These are phyloP conservation scores for Moesziomyces parantarcticus DNA, from an alignment of 1,284 basidiomycete species.

Conservation along the genomic window DNA sequence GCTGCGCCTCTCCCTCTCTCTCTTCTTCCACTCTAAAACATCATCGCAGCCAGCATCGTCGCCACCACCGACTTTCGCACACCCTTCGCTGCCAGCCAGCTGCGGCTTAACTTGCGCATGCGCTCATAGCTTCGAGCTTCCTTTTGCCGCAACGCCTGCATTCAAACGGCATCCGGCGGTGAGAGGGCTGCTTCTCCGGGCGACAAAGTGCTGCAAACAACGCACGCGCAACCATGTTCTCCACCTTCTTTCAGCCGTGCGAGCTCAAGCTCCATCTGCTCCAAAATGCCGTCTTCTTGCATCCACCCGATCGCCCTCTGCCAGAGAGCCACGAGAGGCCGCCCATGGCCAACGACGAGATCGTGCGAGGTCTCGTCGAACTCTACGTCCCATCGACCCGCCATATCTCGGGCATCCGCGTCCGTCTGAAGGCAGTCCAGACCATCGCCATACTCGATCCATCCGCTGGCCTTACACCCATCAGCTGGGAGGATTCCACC, in stretches of 20 bases:
- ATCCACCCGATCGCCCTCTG: conserved; percentile 58
- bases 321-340: conserved; percentile 55
- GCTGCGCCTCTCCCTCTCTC: too few relatives aligned
- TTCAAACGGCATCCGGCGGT: too few relatives aligned
- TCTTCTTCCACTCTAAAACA: too few relatives aligned
- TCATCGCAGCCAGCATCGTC: too few relatives aligned
- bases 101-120: too few relatives aligned
- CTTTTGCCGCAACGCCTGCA: too few relatives aligned
- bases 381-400: conserved; percentile 62
- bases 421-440: conserved; percentile 62
- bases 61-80: not conserved
- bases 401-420: conserved; percentile 63
- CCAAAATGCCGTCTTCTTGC: conserved; percentile 63
- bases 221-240: conserved; percentile 42
- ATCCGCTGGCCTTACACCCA: conserved; percentile 47
- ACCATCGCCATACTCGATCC: conserved; percentile 64
- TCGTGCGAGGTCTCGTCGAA: conserved; percentile 65
- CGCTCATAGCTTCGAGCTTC: not conserved
- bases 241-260: conserved; percentile 61
- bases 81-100: not conserved
- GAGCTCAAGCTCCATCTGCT: conserved; percentile 65
- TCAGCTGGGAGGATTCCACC: conserved; percentile 64
- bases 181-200: too few relatives aligned
- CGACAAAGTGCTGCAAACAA: not conserved
- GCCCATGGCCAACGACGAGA: conserved; percentile 63